Evolutionary conservation across 345 rosid species (phyloP).

Genomic region (Mallotus nudiflorus): DNA sequence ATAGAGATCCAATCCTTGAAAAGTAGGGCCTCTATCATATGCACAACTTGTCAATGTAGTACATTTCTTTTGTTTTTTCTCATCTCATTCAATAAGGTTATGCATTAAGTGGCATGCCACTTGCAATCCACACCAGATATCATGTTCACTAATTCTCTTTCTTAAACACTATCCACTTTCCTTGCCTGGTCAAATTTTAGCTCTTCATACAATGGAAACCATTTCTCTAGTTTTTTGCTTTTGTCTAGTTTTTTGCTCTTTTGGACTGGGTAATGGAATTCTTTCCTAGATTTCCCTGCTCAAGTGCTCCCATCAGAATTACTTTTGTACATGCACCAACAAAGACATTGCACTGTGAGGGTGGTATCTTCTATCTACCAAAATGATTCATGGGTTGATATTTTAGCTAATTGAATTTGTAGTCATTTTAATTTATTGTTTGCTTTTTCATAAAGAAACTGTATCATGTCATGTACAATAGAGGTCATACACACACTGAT

Average conservation of each 20-base stretch:
- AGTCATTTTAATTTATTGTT: neutral
- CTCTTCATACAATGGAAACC: neutral
- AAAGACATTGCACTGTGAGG: neutral
- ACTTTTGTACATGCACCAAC: neutral
- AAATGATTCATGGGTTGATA: neutral
- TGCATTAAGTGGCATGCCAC: neutral
- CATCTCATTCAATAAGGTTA: neutral
- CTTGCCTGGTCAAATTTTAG: neutral
- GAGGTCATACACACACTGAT: slow-evolving; percentile 30
- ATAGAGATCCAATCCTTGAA: neutral
- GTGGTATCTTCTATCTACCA: neutral
- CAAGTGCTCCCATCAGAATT: neutral
- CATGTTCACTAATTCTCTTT: neutral
- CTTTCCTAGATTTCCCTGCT: neutral
- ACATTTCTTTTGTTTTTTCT: neutral
- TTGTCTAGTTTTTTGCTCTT: neutral
- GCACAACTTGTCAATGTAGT: neutral
- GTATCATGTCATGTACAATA: slow-evolving; percentile 7
- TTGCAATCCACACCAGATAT: neutral
- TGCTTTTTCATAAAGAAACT: neutral
- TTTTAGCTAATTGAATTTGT: neutral
- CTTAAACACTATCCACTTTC: neutral
- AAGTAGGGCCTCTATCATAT: neutral
- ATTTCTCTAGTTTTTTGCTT: neutral
- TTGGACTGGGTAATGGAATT: neutral